Evolutionary conservation across 2,329 filamentous ascomycete genomes (phyloP), one percentile per base, ranked within the genome.

Genomic region (Colletotrichum abscissum): DNA sequence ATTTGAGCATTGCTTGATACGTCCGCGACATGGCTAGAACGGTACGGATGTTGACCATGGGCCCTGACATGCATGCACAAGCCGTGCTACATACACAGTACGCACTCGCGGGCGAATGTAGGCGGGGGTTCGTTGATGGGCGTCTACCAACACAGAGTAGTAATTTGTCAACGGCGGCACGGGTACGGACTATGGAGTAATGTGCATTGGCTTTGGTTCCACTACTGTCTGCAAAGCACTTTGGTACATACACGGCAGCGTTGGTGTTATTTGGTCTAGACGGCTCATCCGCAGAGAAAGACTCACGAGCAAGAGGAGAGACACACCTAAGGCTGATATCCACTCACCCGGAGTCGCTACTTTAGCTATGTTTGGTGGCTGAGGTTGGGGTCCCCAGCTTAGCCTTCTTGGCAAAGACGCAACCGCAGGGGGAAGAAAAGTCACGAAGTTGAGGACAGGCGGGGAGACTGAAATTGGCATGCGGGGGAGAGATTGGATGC

Each of bases 401-500:
- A 26, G 28, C 8, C 33, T 28, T 60, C 71, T 73, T 73, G 71
- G 70, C 71, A 33, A 24, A 38, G 33, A 33, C 30, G 66, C 55
- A 55, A 28, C 58, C 30, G 52, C 35, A 46, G 26, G 46, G 67
- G 60, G 46, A 11, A 35, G 42, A 22, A 26, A 42, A 56, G 30
- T 56, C 24, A 42, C n/a, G 33, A 42, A 56, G 30, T 56, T 33
- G 52, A 26, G 26, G 69, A 35, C 59, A 28, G 66, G 54, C 59
- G 54, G 42, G 42, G 16, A 35, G 49, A 56, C 22, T 30, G 62
- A 73, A 28, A 73, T 66, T 73, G 62, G 28, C 11, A 49, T 73
- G 71, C 67, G 71, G 71, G 70, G 70, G 59, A 65, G 54, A 64
- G 60, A 56, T 60, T 73, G 56, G 28, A 30, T 66, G 67, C 22